Conservation (phyloP, 495 filamentous ascomycete genomes). For the Hamigera avellanea region DNA sequence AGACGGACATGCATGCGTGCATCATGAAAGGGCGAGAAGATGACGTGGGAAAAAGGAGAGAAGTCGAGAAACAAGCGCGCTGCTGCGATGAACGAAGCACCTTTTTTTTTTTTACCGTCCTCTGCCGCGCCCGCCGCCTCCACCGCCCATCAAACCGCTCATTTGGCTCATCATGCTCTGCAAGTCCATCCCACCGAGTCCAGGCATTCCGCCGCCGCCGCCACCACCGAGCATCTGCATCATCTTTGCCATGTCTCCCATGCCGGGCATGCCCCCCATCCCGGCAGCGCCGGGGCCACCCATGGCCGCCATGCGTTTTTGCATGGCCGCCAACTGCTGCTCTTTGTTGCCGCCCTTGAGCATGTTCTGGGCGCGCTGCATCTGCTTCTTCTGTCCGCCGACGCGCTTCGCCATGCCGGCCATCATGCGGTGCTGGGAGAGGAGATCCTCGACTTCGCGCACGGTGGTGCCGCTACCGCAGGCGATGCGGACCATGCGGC, state of each 20-base stretch:
- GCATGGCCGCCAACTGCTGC: constrained; percentile 96
- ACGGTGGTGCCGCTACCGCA: constrained; percentile 82
- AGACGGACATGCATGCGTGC: background rate
- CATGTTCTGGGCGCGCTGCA: constrained; percentile 84
- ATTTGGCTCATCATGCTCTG: constrained; percentile 80
- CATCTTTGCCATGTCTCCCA: constrained; percentile 71
- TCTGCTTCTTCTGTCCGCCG: constrained; percentile 91
- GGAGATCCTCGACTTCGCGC: constrained; percentile 91
- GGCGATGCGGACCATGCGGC: constrained; percentile 88
- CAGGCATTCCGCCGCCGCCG: constrained; percentile 34
- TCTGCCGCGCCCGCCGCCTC: constrained; percentile 25
- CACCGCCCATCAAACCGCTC: constrained; percentile 47
- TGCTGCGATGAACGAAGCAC: no score
- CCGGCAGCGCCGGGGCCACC: constrained; percentile 51
- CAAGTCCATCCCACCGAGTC: constrained; percentile 63
- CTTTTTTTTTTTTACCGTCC: constrained; percentile 23
- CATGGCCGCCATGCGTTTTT: constrained; percentile 88
- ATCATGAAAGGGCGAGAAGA: background rate
- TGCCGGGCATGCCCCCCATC: constrained; percentile 35
- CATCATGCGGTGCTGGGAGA: constrained; percentile 98
- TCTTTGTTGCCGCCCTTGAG: constrained; percentile 80
- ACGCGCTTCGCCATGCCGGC: constrained; percentile 98
- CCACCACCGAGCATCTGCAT: constrained; percentile 62
- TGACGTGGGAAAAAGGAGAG: background rate
- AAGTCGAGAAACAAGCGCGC: no score